Evolutionary conservation across 257 asterid species (phyloP), one percentile per base, ranked within the genome.

Genomic region (Fraxinus cuspidata): DNA sequence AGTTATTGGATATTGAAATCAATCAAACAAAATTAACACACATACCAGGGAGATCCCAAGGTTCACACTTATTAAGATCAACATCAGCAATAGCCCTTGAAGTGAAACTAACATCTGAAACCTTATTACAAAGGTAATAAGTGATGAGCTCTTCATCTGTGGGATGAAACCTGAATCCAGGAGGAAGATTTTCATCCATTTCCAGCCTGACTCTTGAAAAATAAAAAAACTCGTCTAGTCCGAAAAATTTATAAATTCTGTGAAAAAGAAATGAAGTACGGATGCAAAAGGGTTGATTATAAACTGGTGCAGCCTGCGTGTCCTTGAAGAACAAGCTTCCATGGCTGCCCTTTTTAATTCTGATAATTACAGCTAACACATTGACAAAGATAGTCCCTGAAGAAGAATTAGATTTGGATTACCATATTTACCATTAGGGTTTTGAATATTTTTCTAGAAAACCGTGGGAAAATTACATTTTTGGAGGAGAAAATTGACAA

Each of bases 31-130:
- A 35, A 40, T 40, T 10, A 10, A 40, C 35, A n/a, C 47, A 69
- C 34, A 21, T 87, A 92, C 97, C 97, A 73, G 97, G 97, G 79
- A 93, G 97, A 27, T 93, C 97, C 97, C 97, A 93, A 7, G 97
- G 97, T 75, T 93, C 97, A 49, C 88, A 90, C 86, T 91, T 93
- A 69, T 90, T 90, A 7, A 90, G 86, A 89, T 90, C 96, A 86
- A 90, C 96, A 82, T 90, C 96, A 51, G 85, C 80, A 76, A 89
- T 72, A 21, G 92, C 96, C 66, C 83, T 86, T 3, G 92, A 65
- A 25, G 89, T 77, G 70, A 90, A 90, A 15, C 75, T 82, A 23
- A 86, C 84, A 74, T 89, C 88, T 5, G 92, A 85, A 53, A 90
- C 90, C 74, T 93, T 93, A 72, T 82, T 91, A 10, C 79, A 80